A percentile compares a stretch with the other conserved stretches of the same genome.
These are phyloP conservation scores for Kernera saxatilis DNA, from an alignment of 345 rosid genomes.

Conservation along the genomic window DNA sequence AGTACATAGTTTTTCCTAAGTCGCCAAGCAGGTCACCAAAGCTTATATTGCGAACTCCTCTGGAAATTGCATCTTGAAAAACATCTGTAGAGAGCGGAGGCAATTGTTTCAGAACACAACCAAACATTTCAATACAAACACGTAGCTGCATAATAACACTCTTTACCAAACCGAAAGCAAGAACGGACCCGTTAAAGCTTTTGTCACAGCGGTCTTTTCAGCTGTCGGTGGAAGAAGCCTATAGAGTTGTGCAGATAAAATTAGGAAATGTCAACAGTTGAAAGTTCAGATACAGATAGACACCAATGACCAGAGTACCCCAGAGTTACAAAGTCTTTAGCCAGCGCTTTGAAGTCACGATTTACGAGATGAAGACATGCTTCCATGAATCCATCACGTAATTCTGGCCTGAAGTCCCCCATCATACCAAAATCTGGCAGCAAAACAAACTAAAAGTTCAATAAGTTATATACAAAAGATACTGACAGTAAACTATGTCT, in stretches of 20 bases:
- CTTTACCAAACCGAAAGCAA: slow-evolving; percentile 5
- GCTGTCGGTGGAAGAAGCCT: slow-evolving; percentile 94
- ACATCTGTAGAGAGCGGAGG: slow-evolving; percentile 46
- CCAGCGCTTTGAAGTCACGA: slow-evolving; percentile 81
- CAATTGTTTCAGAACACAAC: slow-evolving; percentile 6
- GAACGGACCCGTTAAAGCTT: slow-evolving; percentile 72
- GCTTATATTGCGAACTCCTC: slow-evolving; percentile 82
- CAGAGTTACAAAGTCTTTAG: slow-evolving; percentile 86
- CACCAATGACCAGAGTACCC: slow-evolving; percentile 51
- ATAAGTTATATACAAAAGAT: slow-evolving; percentile 9
- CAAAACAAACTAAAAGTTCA: slow-evolving; percentile 28
- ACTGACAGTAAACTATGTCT: neutral
- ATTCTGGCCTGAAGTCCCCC: slow-evolving; percentile 92
- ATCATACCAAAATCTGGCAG: slow-evolving; percentile 94
- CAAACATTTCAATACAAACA: neutral
- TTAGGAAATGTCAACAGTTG: slow-evolving; percentile 17
- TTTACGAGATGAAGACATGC: slow-evolving; percentile 98
- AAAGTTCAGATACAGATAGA: slow-evolving; percentile 21
- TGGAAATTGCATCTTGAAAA: slow-evolving; percentile 75
- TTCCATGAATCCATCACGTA: slow-evolving; percentile 87
- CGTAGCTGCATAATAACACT: neutral
- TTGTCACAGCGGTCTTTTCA: slow-evolving; percentile 70
- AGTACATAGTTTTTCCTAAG: slow-evolving; percentile 85
- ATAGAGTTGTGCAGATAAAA: slow-evolving; percentile 22
- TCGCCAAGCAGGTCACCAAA: slow-evolving; percentile 88